phyloP scores from a whole-genome alignment of 2,329 filamentous ascomycete genomes.

The Sclerotinia minor region DNA sequence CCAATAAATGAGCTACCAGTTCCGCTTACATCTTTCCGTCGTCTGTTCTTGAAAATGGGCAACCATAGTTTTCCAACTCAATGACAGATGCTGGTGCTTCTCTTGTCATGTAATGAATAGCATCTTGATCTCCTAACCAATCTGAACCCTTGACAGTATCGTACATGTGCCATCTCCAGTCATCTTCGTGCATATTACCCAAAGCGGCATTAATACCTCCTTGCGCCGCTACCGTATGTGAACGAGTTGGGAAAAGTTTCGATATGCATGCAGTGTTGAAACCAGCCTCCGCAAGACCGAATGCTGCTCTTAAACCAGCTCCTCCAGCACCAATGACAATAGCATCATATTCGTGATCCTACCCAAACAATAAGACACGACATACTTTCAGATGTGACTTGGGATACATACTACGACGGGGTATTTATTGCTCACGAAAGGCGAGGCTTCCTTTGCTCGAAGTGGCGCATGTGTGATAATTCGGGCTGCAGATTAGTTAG shows the following conservation, averaged over 20 bases:
- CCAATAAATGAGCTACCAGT: not conserved
- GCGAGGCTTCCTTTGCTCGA: conserved; percentile 88
- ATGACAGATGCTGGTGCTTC: conserved; percentile 90
- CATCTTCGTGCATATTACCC: conserved; percentile 83
- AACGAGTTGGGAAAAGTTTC: conserved; percentile 66
- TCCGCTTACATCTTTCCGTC: conserved; percentile 81
- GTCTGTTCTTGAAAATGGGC: conserved; percentile 93
- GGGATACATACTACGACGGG: conserved; percentile 71
- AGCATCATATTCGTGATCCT: conserved; percentile 99
- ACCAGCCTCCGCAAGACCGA: conserved; percentile 63
- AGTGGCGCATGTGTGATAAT: conserved; percentile 85
- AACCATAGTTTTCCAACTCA: conserved; percentile 96
- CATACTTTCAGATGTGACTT: not conserved
- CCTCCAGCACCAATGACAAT: conserved; percentile 66
- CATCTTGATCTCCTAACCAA: conserved; percentile 96
- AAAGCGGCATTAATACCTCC: conserved; percentile 63
- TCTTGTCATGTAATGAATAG: conserved; percentile 97
- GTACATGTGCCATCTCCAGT: conserved; percentile 99
- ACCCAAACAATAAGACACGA: conserved; percentile 32
- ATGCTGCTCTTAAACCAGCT: conserved; percentile 62
- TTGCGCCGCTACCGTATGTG: conserved; percentile 66
- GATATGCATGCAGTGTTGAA: conserved; percentile 65
- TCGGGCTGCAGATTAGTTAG: conserved; percentile 56
- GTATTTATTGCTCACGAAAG: conserved; percentile 86
- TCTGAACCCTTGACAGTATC: conserved; percentile 97